Evolutionary conservation across 1,284 basidiomycete genomes (phyloP), one percentile per base, ranked within the genome.

Genomic region (Exobasidium rhododendri): DNA sequence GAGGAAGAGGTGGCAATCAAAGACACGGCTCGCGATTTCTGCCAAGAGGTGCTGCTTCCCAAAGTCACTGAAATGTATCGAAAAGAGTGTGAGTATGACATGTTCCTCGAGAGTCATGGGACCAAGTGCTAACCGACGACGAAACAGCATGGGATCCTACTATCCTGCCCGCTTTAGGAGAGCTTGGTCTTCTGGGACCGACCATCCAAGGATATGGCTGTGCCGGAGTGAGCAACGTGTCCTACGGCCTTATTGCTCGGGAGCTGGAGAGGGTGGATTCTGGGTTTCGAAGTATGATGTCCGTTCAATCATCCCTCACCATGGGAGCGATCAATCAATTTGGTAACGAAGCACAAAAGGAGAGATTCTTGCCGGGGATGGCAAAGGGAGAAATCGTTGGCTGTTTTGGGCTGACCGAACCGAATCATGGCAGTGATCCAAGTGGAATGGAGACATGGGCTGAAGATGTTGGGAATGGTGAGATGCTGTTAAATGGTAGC

Each of bases 271-370:
- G 91, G 58, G 87, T 98, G 44, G 94, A 98, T 80, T 96, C 92
- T 0, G 94, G 94, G 2, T 97, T 96, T 79, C 88, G 94, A 35
- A 93, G 90, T 4, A 94, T 89, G n/a, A 89, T 94, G 79, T 94
- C 91, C 29, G 94, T 98, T 0, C 94, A 98, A 80, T 92, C 90
- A 0, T 94, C 92, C 4, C 85, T 98, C 32, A 92, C 94, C n/a
- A 98, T 98, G 94, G 91, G 94, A 77, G 92, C 94, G 2, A 97
- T 97, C 78, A 84, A 69, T 80, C 90, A 89, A 74, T 97, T 94
- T 79, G 94, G 94, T 1, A 87, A 87, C 0, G 88, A 92, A 29
- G 87, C 86, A 43, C 92, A 97, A 81, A 94, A 94, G 82, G 89
- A 92, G 73, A 90, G 89, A 77, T 97, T 89, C 76, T 84, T 97